Percentiles rank a stretch among this genome's conserved stretches.
These are phyloP conservation scores for Penicillium taxi DNA, from an alignment of 495 filamentous ascomycete genomes.

Conservation along the genomic window DNA sequence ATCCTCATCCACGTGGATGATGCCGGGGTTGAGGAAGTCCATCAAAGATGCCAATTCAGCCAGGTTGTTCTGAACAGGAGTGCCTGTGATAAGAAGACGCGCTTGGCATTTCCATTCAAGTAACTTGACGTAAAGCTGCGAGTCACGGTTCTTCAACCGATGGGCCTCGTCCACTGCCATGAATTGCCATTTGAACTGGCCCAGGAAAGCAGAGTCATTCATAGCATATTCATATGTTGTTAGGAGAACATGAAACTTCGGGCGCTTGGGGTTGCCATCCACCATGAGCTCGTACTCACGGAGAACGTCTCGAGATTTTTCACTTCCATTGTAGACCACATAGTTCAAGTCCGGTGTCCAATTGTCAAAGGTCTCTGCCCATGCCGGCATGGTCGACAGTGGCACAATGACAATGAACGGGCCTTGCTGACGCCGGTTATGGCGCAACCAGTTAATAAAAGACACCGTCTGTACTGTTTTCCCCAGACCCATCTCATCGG, in stretches of 20 bases:
- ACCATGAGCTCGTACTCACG: constrained; percentile 80
- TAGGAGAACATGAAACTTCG: constrained; percentile 90
- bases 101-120: constrained; percentile 76
- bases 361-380: constrained; percentile 94
- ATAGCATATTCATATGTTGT: constrained; percentile 96
- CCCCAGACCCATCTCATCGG: constrained; percentile 97
- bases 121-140: constrained; percentile 79
- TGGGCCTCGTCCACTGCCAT: constrained; percentile 95
- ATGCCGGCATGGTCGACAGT: constrained; percentile 90
- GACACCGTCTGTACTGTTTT: constrained; percentile 98
- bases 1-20: constrained; percentile 78
- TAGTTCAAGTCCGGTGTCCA: constrained; percentile 98
- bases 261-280: constrained; percentile 71
- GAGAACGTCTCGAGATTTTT: constrained; percentile 71
- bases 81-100: constrained; percentile 90
- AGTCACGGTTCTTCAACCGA: constrained; percentile 90
- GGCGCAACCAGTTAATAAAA: constrained; percentile 96
- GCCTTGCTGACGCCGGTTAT: constrained; percentile 80
- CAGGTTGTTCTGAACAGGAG: constrained; percentile 93
- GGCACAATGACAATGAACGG: constrained; percentile 95
- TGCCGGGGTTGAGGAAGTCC: constrained; percentile 90
- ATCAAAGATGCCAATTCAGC: constrained; percentile 86
- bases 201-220: constrained; percentile 66
- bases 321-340: constrained; percentile 88
- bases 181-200: constrained; percentile 92